phyloP scores from a whole-genome alignment of 2,329 filamentous ascomycete species.

The Phyllosticta citriasiana region DNA sequence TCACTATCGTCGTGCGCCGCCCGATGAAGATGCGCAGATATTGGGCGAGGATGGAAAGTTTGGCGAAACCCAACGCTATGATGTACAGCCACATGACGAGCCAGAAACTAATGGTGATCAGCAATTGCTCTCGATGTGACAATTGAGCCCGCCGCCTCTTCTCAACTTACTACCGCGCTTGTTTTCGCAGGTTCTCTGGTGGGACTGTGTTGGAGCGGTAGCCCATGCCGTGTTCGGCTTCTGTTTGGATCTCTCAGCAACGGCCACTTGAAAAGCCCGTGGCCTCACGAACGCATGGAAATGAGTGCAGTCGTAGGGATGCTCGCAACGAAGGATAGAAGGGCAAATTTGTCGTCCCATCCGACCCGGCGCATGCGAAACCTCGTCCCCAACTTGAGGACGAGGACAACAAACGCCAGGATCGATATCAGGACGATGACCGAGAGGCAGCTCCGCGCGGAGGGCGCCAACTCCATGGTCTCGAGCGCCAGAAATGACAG shows the following conservation, averaged over 20 bases:
- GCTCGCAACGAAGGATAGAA: not conserved
- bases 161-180: not conserved
- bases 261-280: not conserved
- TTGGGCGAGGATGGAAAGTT: constrained; percentile 18
- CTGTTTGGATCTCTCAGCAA: not conserved
- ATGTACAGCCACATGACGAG: constrained; percentile 24
- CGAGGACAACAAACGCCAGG: not conserved
- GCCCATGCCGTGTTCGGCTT: constrained; percentile 4
- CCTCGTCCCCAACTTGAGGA: not conserved
- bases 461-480: not conserved
- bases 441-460: not conserved
- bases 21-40: constrained; percentile 22
- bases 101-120: constrained; percentile 17
- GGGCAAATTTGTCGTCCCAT: not conserved
- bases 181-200: not conserved
- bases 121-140: not conserved
- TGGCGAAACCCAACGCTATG: constrained; percentile 22
- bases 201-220: not conserved
- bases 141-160: no score
- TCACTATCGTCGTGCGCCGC: constrained; percentile 12
- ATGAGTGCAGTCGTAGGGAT: not conserved
- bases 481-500: not conserved
- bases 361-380: not conserved
- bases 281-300: not conserved
- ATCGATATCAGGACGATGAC: not conserved